These are phyloP conservation scores for Rutidosis leptorrhynchoides DNA, from an alignment of 129 eudicot genomes.

Conservation along the genomic window DNA sequence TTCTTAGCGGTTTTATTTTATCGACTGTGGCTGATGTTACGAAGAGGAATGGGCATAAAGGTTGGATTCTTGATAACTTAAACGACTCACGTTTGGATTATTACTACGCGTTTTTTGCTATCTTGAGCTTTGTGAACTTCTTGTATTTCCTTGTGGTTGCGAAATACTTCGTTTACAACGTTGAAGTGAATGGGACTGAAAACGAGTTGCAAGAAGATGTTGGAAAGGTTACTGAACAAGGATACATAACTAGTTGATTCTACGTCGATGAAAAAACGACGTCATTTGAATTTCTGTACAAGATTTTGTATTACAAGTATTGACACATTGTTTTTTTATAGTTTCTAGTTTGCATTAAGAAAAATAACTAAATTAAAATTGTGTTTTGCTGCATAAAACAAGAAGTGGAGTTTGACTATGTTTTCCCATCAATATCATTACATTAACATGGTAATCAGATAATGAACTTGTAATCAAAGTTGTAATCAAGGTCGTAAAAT, in stretches of 20 bases:
- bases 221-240: slow-evolving; percentile 31
- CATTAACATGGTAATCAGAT: no score
- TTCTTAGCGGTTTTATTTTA: slow-evolving; percentile 61
- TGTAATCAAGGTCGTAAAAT: no score
- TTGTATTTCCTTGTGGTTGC: slow-evolving; percentile 45
- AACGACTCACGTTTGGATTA: slow-evolving; percentile 81
- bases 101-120: slow-evolving; percentile 57
- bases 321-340: background rate
- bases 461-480: no score
- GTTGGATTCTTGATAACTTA: slow-evolving; percentile 75
- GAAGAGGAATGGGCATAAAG: slow-evolving; percentile 48
- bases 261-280: background rate
- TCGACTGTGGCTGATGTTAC: slow-evolving; percentile 63
- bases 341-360: no score
- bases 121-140: slow-evolving; percentile 52
- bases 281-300: background rate
- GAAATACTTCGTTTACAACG: slow-evolving; percentile 43
- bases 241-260: slow-evolving; percentile 25
- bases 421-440: no score
- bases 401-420: no score
- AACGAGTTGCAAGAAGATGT: slow-evolving; percentile 35
- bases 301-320: background rate
- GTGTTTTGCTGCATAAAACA: no score
- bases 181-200: slow-evolving; percentile 24
- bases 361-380: no score